Evolutionary conservation across 305 asterid species (phyloP).

Genomic region (Fraxinus sp.): DNA sequence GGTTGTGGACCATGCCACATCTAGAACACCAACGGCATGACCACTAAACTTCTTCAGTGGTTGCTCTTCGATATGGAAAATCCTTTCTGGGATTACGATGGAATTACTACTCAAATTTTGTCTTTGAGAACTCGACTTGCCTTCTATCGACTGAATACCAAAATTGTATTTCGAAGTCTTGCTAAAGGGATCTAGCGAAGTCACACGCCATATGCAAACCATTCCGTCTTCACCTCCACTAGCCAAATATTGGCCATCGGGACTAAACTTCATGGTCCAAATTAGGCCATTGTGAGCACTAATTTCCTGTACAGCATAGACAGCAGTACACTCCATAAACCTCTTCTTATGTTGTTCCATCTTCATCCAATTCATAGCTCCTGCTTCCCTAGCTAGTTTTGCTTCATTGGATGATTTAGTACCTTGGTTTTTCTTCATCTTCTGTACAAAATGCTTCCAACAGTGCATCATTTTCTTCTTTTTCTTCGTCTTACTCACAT

Average conservation of each 20-base stretch:
- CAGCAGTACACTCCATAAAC: conserved; percentile 51
- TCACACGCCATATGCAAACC: conserved; percentile 61
- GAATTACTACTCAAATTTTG: conserved; percentile 31
- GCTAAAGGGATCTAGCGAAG: conserved; percentile 30
- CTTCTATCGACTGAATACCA: conserved; percentile 13
- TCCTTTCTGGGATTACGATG: conserved; percentile 51
- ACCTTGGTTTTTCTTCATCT: conserved; percentile 32
- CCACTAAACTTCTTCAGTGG: conserved; percentile 57
- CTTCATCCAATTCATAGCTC: conserved; percentile 24
- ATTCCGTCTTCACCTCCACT: conserved; percentile 84
- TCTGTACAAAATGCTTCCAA: conserved; percentile 41
- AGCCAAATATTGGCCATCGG: conserved; percentile 68
- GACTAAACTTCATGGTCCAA: conserved; percentile 77
- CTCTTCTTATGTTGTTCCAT: conserved; percentile 43
- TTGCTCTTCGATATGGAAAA: conserved; percentile 54
- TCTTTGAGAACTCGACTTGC: conserved; percentile 13
- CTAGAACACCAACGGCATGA: conserved; percentile 54
- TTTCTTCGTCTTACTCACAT: conserved; percentile 9
- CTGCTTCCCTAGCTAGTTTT: background rate
- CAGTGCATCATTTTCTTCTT: conserved; percentile 41
- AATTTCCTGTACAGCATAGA: conserved; percentile 55
- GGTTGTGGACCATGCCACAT: conserved; percentile 80
- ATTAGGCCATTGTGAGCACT: conserved; percentile 62
- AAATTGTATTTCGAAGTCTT: conserved; percentile 21
- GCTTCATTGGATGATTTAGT: conserved; percentile 20